Base-by-base conservation (phyloP, 768 basidiomycete genomes). In the Agaricus sinodeliciosus region DNA sequence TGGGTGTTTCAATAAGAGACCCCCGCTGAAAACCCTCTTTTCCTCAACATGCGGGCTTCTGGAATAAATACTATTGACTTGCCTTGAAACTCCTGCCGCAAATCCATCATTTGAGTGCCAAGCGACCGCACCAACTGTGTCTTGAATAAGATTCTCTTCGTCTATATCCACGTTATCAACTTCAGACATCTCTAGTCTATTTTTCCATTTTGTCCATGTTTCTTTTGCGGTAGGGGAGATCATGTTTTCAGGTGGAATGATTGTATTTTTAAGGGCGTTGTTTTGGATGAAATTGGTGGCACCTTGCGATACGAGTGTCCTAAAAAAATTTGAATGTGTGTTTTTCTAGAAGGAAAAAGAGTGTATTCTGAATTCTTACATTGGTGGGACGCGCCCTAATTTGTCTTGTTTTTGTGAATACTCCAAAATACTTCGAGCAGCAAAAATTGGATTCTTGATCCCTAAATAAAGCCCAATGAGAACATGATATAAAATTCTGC, bases 51-150 rank as follows among this genome's bases (percentile, higher is more conserved):
- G 6, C 31, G 6, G 6, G 31, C 11, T 31, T 31, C 11, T 7
- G 6, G 31, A 4, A 8, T 1, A 31, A 11, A 31, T 31, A 31
- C 11, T 4, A 47, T 8, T 36, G 43, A 15, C 63, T 46, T 28
- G 80, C 85, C 85, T 88, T 27, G 87, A 90, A 13, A 89, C 87
- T 2, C 87, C 87, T n/a, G 85, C 81, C 11, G 84, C 81, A 49
- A 82, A 59, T 13, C 73, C 70, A 3, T 69, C 75, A 26, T 60
- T 54, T 1, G 61, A 59, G 57, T 77, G 73, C 66, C 76, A 80
- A 12, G 72, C 81, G 34, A 89, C 73, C n/a, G 87, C 88, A 13
- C 90, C 90, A 5, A 92, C 90, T 0, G 90, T 92, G 63, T 92
- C 90, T 61, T 90, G 85, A 49, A 81, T n/a, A 7, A 42, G 16